Percentiles rank a stretch among this genome's conserved stretches.
These are phyloP conservation scores for Sextonia rubra DNA, from an alignment of 164 flowering plant genomes.

Conservation along the genomic window DNA sequence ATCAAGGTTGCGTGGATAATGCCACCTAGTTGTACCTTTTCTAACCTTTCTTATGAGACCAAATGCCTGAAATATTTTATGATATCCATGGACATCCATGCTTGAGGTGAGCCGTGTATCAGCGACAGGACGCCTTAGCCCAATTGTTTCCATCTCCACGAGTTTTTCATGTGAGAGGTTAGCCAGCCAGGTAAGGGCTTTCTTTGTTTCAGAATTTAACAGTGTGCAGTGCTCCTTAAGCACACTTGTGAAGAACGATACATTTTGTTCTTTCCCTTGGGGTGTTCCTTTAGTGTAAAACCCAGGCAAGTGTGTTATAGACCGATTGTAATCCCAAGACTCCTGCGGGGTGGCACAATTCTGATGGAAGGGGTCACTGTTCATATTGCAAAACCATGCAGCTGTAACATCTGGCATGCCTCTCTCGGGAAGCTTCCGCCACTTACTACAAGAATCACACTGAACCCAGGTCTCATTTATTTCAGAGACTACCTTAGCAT, in stretches of 20 bases:
- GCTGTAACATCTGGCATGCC: conserved; percentile 36
- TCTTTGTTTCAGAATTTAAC: conserved; percentile 50
- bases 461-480: conserved; percentile 79
- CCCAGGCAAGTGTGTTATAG: conserved; percentile 68
- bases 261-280: conserved; percentile 60
- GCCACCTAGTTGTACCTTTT: conserved; percentile 61
- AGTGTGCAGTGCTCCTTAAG: conserved; percentile 62
- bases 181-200: conserved; percentile 78
- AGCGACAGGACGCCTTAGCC: conserved; percentile 57
- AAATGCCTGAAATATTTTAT: conserved; percentile 77
- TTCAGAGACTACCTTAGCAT: conserved; percentile 21
- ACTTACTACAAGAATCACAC: conserved; percentile 85
- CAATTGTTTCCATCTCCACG: conserved; percentile 71
- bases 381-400: conserved; percentile 97
- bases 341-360: conserved; percentile 77
- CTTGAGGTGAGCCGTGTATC: conserved; percentile 24
- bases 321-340: conserved; percentile 42
- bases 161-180: conserved; percentile 59
- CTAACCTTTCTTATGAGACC: conserved; percentile 57
- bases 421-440: conserved; percentile 62
- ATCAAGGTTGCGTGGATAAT: conserved; percentile 54
- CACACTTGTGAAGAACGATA: conserved; percentile 67
- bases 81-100: conserved; percentile 36
- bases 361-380: conserved; percentile 52
- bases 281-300: conserved; percentile 59